These are phyloP conservation scores for Clonostachys solani DNA, from an alignment of 2,329 filamentous ascomycete genomes.

Conservation along the genomic window DNA sequence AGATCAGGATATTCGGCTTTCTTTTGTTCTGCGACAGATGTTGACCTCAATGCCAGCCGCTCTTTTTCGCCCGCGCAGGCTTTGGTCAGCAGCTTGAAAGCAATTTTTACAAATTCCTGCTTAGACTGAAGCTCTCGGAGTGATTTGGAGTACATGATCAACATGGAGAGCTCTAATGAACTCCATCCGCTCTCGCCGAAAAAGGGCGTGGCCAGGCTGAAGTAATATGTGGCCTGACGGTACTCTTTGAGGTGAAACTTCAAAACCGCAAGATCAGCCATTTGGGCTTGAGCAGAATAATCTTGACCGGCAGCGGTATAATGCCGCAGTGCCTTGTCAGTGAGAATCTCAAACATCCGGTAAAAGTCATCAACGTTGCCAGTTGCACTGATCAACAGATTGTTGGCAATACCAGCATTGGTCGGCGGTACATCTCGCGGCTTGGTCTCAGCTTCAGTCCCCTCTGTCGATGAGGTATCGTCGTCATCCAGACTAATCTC, in stretches of 20 bases:
- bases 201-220: constrained; percentile 72
- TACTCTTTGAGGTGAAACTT: constrained; percentile 77
- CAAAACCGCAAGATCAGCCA: constrained; percentile 81
- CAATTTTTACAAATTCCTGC: constrained; percentile 74
- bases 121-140: constrained; percentile 70
- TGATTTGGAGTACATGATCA: constrained; percentile 82
- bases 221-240: constrained; percentile 68
- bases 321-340: constrained; percentile 77
- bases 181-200: constrained; percentile 79
- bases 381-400: constrained; percentile 56
- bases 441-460: constrained; percentile 4
- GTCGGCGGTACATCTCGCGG: constrained; percentile 8
- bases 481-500: constrained; percentile 51
- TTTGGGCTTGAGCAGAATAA: constrained; percentile 71
- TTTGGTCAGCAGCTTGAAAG: constrained; percentile 71
- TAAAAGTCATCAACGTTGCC: constrained; percentile 62
- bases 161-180: constrained; percentile 74
- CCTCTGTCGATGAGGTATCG: constrained; percentile 8
- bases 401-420: constrained; percentile 30
- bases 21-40: constrained; percentile 6
- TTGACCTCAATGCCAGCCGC: constrained; percentile 27
- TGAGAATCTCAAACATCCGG: constrained; percentile 69
- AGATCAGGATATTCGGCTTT: constrained; percentile 13
- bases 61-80: constrained; percentile 52
- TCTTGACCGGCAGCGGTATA: constrained; percentile 75